These are phyloP conservation scores for Murraya koenigii DNA, from an alignment of 345 rosid genomes.

Conservation along the genomic window DNA sequence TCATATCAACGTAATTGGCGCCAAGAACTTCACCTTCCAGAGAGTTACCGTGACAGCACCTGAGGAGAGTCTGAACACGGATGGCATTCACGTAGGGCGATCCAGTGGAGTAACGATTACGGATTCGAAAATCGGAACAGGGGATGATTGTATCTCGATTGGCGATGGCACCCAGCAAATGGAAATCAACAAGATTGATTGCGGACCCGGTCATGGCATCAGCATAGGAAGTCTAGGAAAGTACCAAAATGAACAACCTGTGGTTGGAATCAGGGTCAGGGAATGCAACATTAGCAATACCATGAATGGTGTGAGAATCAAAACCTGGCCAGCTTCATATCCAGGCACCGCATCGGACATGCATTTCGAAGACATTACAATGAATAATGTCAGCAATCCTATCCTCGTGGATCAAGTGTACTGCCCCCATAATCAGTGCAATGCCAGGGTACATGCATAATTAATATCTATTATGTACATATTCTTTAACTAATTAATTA, in stretches of 20 bases:
- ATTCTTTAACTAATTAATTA: too few relatives aligned
- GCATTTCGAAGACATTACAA: constrained; percentile 33
- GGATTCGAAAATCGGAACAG: constrained; percentile 42
- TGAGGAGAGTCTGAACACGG: constrained; percentile 51
- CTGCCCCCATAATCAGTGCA: constrained; percentile 34
- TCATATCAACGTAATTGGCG: constrained; percentile 45
- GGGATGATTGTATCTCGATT: constrained; percentile 64
- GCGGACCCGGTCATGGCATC: constrained; percentile 79
- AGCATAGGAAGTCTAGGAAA: constrained; percentile 65
- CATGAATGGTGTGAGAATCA: constrained; percentile 52
- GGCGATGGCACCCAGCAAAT: constrained; percentile 48
- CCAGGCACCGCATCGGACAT: constrained; percentile 22
- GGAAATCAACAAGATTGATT: constrained; percentile 24
- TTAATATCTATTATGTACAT: too few relatives aligned
- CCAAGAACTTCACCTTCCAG: constrained; percentile 37
- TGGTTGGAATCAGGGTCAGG: constrained; percentile 29
- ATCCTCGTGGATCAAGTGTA: constrained; percentile 44
- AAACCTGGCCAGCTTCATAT: constrained; percentile 50
- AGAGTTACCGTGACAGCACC: constrained; percentile 37
- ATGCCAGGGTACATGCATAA: constrained; percentile 9
- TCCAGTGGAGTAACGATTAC: constrained; percentile 32
- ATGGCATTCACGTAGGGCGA: constrained; percentile 66
- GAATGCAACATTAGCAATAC: constrained; percentile 33
- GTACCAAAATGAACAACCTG: constrained; percentile 32
- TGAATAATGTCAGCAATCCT: constrained; percentile 32